Base-by-base conservation (phyloP, 208 protist genomes). In the Leishmania aethiopica region DNA sequence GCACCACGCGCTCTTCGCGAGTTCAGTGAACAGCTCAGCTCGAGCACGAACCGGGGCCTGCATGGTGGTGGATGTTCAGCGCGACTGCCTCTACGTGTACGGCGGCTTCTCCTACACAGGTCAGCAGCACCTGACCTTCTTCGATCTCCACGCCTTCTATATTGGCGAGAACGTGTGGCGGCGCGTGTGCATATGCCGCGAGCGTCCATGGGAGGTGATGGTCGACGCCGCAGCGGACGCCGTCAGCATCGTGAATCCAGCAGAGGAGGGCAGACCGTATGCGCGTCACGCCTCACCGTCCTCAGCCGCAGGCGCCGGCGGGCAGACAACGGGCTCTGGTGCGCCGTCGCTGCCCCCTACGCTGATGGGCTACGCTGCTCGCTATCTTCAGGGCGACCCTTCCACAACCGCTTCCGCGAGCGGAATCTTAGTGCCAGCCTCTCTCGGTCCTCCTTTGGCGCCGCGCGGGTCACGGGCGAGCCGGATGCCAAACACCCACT, bases 81-180 rank as follows among this genome's bases (percentile, higher is more conserved):
- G 88, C 1, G 74, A 84, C 37, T 88, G 89, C 76, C 72, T 95
- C 60, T 92, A 92, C 85, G 51, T 95, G 15, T 86, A 88, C 81
- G 92, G 92, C 80, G 92, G 92, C 22, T 95, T 94, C 80, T 79
- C 84, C 47, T 84, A 90, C 71, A 83, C 78, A 13, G 66, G 67
- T 0, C 42, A 80, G 73, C 83, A 90, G 75, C 66, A 85, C 66
- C 77, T 88, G n/a, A 93, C 90, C 47, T 91, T 90, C 75, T 87
- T 79, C 42, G 90, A 93, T 67, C 80, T 92, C 19, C 90, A 95
- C 79, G 88, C 84, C 35, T 94, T 92, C 73, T 86, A 89, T 59
- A 87, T 91, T 45, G 45, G 81, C 45, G 84, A 84, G 67, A 87
- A 95, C 79, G 60, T 81, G 28, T 94, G 92, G 90, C 81, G 89